phyloP scores from a whole-genome alignment of 192 early-diverging fungal species.

The Coemansia sp. region DNA sequence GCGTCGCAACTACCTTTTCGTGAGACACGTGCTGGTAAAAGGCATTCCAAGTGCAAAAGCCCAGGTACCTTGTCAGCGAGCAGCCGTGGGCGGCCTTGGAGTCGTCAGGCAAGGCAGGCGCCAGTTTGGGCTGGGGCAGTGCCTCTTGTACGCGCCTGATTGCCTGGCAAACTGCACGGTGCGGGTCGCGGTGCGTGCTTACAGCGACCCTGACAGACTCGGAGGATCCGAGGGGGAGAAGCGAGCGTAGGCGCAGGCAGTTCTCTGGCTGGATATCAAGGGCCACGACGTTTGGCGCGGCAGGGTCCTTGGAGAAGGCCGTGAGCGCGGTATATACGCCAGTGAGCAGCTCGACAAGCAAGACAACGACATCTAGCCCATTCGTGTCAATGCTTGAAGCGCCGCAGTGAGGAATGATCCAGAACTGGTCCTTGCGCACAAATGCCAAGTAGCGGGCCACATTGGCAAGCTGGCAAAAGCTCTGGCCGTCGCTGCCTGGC shows the following conservation, averaged over 20 bases:
- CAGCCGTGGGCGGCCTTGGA: neutral
- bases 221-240: too few species aligned
- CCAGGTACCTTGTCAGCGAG: slow-evolving; percentile 5
- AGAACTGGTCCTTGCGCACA: slow-evolving; percentile 29
- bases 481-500: neutral
- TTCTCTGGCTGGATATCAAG: neutral
- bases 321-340: slow-evolving; percentile 22
- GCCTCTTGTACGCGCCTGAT: slow-evolving; percentile 18
- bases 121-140: too few species aligned
- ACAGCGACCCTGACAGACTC: slow-evolving; percentile 21
- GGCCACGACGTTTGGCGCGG: neutral
- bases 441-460: slow-evolving; percentile 23
- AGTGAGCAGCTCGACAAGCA: slow-evolving; percentile 11
- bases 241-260: neutral
- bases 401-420: slow-evolving; percentile 22
- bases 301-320: slow-evolving; percentile 8
- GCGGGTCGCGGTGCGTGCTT: slow-evolving; percentile 5
- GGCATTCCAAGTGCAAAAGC: slow-evolving; percentile 42
- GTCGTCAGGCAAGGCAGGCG: too few species aligned
- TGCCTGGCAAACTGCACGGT: slow-evolving; percentile 14
- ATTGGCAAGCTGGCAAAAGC: slow-evolving; percentile 13
- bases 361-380: slow-evolving; percentile 5
- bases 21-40: slow-evolving; percentile 32
- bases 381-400: neutral
- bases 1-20: slow-evolving; percentile 2